Base-by-base conservation (phyloP, 2,329 filamentous ascomycete genomes). In the Monilinia fructigena region DNA sequence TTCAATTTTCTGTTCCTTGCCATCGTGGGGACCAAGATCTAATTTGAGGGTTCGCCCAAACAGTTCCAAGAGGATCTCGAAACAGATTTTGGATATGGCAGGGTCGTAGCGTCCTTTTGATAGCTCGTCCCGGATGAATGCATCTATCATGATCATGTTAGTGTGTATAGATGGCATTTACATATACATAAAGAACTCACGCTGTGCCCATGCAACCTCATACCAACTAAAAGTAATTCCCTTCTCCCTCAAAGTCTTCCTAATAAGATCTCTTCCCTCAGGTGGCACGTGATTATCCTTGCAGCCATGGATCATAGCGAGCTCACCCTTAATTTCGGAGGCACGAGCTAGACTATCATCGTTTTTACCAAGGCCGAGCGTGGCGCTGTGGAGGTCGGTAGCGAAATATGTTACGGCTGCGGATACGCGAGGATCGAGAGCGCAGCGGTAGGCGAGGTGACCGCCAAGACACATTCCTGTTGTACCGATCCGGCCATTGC, bases 61-160 rank as follows among this genome's bases (percentile, higher is more conserved):
- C 68, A 97, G 75, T 80, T 97, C 93, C 20, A 95, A 82, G 73
- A 97, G 79, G 77, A 97, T 89, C 82, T 96, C 91, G 76, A 96
- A 97, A 80, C 93, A 97, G 47, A 94, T 85, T 75, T 93, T 94
- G 4, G 88, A 87, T 66, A 97, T 83, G 26, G 91, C 92, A 0
- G 93, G 91, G 76, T 97, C 93, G 75, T 97, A 97, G 35, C 93
- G 84, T n/a, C 93, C 93, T 80, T 97, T 97, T 78, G 90, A 93
- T 67, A 95, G 81, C 80, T 97, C 93, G 75, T 97, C 93, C 23
- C 93, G 85, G 76, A 97, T 96, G 76, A 97, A 97, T 6, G 93
- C 93, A 80, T 96, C 84, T 85, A 45, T 38, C 23, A 14, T 50
- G 20, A 2, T n/a, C 8, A 53, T 45, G 38, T 55, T 63, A 42